Conservation (phyloP, 176 grass and related monocot genomes). For the Elaeis guineensis region DNA sequence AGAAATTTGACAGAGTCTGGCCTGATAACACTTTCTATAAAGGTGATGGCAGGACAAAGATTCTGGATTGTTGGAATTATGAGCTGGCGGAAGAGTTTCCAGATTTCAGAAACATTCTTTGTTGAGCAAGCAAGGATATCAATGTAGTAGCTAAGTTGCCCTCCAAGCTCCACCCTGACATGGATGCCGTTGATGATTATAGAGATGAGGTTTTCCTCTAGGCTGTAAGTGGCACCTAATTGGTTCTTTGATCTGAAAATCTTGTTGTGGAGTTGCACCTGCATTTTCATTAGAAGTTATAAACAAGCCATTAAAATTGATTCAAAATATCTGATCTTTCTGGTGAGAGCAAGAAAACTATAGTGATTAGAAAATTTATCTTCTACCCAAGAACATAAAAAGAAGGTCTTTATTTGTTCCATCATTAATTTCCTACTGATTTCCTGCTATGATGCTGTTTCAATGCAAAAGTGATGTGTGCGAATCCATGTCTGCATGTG, state of each 20-base stretch:
- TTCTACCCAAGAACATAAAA: too few species aligned
- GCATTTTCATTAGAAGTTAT: slow-evolving; percentile 10
- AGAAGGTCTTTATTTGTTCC: too few species aligned
- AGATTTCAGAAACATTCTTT: slow-evolving; percentile 75
- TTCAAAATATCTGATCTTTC: too few species aligned
- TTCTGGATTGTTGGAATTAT: slow-evolving; percentile 63
- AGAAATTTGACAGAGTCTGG: slow-evolving; percentile 53
- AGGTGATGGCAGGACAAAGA: slow-evolving; percentile 42
- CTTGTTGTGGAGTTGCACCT: slow-evolving; percentile 87
- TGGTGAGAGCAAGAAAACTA: too few species aligned
- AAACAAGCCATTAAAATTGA: too few species aligned
- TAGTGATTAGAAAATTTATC: too few species aligned
- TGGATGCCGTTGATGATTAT: slow-evolving; percentile 61
- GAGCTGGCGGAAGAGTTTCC: slow-evolving; percentile 58
- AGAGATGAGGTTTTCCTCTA: slow-evolving; percentile 78
- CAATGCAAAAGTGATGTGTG: too few species aligned
- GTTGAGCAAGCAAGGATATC: slow-evolving; percentile 76
- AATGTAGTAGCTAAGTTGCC: slow-evolving; percentile 43
- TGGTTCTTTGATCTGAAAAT: slow-evolving; percentile 31
- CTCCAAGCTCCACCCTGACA: slow-evolving; percentile 51
- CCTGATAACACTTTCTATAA: slow-evolving; percentile 76
- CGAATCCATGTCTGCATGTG: too few species aligned
- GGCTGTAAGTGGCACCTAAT: slow-evolving; percentile 41
- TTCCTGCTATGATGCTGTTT: too few species aligned
- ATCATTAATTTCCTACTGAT: too few species aligned